phyloP scores from a whole-genome alignment of 345 rosid genomes.

The Dipteronia dyeriana region DNA sequence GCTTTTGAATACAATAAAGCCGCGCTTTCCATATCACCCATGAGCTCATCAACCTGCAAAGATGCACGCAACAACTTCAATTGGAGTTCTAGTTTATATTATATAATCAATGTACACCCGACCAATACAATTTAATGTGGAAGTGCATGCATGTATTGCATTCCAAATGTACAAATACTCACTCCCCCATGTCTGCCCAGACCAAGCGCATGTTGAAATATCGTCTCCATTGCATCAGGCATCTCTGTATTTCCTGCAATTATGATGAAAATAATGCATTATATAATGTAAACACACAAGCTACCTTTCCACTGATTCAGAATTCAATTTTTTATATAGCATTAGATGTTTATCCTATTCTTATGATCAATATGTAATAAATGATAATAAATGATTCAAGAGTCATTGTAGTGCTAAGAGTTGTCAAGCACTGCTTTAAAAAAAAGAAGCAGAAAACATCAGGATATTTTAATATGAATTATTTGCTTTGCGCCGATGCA shows the following conservation, averaged over 20 bases:
- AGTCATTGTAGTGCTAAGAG: not conserved
- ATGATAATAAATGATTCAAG: not conserved
- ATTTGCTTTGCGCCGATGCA: not conserved
- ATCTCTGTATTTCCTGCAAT: slow-evolving; percentile 66
- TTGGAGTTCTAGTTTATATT: not conserved
- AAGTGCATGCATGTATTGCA: too few relatives aligned
- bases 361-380: not conserved
- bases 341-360: not conserved
- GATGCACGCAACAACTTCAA: not conserved
- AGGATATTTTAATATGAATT: not conserved
- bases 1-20: slow-evolving; percentile 65
- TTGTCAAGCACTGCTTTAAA: not conserved
- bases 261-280: slow-evolving; percentile 12
- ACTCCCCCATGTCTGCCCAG: slow-evolving; percentile 83
- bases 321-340: not conserved
- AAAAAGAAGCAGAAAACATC: not conserved
- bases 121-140: not conserved
- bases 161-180: slow-evolving; percentile 35
- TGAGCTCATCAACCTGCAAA: slow-evolving; percentile 73
- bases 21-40: slow-evolving; percentile 73
- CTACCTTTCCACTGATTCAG: not conserved
- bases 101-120: not conserved
- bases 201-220: slow-evolving; percentile 86
- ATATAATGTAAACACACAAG: slow-evolving; percentile 3
- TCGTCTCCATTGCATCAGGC: slow-evolving; percentile 98